A percentile compares a stretch with the other conserved stretches of the same genome.
These are phyloP conservation scores for Petunia hybrid DNA, from an alignment of 305 asterid species.

Conservation along the genomic window DNA sequence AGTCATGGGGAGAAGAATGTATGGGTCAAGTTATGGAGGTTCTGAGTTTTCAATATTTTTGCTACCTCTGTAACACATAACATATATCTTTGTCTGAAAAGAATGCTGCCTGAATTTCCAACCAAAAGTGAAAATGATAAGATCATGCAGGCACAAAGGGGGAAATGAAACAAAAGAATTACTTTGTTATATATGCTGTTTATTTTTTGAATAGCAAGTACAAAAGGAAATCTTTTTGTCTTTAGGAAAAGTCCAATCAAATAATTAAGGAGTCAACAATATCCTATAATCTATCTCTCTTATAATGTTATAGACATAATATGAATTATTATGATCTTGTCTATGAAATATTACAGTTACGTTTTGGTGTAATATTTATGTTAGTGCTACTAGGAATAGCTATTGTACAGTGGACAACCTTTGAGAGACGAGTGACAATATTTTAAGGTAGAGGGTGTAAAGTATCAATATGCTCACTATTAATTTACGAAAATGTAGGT, in stretches of 20 bases:
- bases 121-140: slow-evolving; percentile 38
- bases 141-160: slow-evolving; percentile 33
- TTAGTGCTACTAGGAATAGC: not conserved
- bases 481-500: no score
- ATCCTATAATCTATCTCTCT: not conserved
- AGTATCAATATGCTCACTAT: no score
- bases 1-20: slow-evolving; percentile 40
- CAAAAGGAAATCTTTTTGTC: not conserved
- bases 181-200: not conserved
- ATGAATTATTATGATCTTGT: not conserved
- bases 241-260: not conserved
- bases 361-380: not conserved
- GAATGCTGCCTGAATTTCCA: slow-evolving; percentile 33
- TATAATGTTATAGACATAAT: not conserved
- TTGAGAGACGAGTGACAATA: not conserved
- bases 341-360: not conserved
- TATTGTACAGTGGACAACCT: not conserved
- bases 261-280: not conserved
- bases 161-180: slow-evolving; percentile 1
- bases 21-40: slow-evolving; percentile 44
- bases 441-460: not conserved
- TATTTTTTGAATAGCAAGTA: slow-evolving; percentile 7
- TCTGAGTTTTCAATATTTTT: slow-evolving; percentile 29
- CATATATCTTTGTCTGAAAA: slow-evolving; percentile 24
- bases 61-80: slow-evolving; percentile 23